Base-by-base conservation (phyloP, 306 rosid genomes). In the Hylodesmum podocarpum region DNA sequence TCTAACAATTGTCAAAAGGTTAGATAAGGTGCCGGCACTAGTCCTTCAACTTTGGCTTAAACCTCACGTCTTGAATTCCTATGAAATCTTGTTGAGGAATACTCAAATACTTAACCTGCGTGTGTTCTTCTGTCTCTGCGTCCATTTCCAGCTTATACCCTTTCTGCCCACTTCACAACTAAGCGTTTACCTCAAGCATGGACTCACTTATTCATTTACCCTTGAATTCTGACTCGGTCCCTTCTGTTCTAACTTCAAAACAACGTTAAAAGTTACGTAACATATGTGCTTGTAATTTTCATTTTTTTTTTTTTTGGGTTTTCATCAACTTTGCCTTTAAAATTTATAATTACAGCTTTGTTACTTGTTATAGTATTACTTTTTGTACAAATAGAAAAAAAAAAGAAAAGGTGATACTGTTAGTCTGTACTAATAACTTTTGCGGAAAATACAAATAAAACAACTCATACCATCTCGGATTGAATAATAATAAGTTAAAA, bases 1-100 rank as follows among this genome's bases (percentile, higher is more conserved):
- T 13, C 71, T 21, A 31, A 61, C 34, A 81, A 55, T 83, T 80
- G 89, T 70, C 74, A 83, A 83, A 80, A 79, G 72, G 70, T 69
- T 69, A 46, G 83, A 80, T 61, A 44, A 79, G 66, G 73, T 79
- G 83, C 59, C 37, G 46, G 64, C 57, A 73, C 47, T 3, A 10
- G 2, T 27, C 18, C 19, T 46, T 40, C 46, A 67, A 69, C 72
- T n/a, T 50, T 75, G 68, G 62, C 78, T 81, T 81, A 81, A 29
- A 51, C 62, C 55, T 81, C 66, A 81, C 78, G 81, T 61, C 61
- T 50, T 46, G 24, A n/a, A n/a, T 19, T 80, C 61, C 16, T n/a
- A n/a, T n/a, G n/a, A 47, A 29, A 72, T 80, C 50, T 34, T 74
- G 70, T 46, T 44, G 43, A 50, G 25, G 72, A 80, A 66, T 75